Evolutionary conservation across 345 rosid species (phyloP), one percentile per base, ranked within the genome.

Genomic region (Acer yangbiense): DNA sequence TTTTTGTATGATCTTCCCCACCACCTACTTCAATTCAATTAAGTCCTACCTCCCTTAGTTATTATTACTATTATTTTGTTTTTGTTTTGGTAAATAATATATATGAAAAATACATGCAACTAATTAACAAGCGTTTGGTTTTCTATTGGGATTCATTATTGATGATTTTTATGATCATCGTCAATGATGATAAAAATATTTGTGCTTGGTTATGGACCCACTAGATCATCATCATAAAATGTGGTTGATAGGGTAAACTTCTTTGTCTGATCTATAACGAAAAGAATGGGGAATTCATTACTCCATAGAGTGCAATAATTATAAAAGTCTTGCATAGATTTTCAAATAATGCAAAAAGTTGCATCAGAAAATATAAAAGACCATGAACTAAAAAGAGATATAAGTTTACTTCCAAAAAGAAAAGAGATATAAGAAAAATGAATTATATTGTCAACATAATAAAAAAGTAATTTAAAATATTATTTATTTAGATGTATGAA

Each of bases 1-100:
- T 80, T 64, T 68, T 77, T 23, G 61, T 64, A 54, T 72, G 81
- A 82, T 77, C 65, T 79, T 58, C 71, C 46, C 43, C 48, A 6
- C 2, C 25, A 44, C 60, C 60, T 39, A 29, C 14, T 69, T 69
- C 17, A 9, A 43, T 75, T 64, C 54, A 62, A 65, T 66, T 65
- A 29, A 74, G 50, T 46, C 3, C 9, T 9, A 10, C 12, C 63
- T 11, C 1, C 62, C 62, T 58, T 20, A 20, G 10, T 58, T 21
- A 2, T 9, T 50, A 17, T 18, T 7, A 8, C 23, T 58, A 4
- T 0, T n/a, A 8, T 25, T 48, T 44, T 17, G 11, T 9, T 50
- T 68, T 27, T 8, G 46, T 48, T 61, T 39, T 35, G 18, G 9
- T 48, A 23, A 0, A 12, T 50, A 7, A 17, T 29, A 4, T 46